Base-by-base conservation (phyloP, 2,329 filamentous ascomycete genomes). In the Stachybotrys chlorohalonatus region DNA sequence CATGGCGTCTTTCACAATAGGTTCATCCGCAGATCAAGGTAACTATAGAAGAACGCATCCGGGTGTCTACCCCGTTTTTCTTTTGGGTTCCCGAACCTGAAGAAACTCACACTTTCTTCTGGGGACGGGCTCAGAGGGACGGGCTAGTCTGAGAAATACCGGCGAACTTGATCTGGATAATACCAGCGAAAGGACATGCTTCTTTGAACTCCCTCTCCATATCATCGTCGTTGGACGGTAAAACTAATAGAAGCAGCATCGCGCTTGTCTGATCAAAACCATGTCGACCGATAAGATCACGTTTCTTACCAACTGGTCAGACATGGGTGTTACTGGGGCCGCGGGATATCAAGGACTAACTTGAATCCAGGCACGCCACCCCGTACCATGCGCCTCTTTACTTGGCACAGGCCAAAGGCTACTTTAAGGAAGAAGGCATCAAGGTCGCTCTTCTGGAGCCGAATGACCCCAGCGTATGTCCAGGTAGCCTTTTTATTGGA, bases 181-280 rank as follows among this genome's bases (percentile, higher is more conserved):
- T 88, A 80, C 85, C 85, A 88, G 86, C 86, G 87, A 85, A 89
- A 89, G 86, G 83, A 89, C 82, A 85, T 89, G 86, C 86, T 86
- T 86, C 82, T 83, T 83, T 78, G 74, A 64, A 42, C 8, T 13
- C 36, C 36, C 36, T 42, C 59, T 70, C 68, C 69, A 65, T 57
- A 57, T 66, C 56, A 55, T 24, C 24, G 24, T 51, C 50, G 53
- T 63, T 66, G 63, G 57, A 55, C 53, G 54, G 62, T 62, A 66
- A 64, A 67, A 75, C 77, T 83, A 70, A 83, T 75, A 66, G 62
- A 58, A 60, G 64, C 66, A 83, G 75, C 68, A 66, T 66, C 63
- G 52, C 59, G 62, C 66, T 70, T 73, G 69, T 74, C 69, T 67
- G 70, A 64, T 68, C 74, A 80, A 24, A 24, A 24, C 69, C 58